Conservation (phyloP, 352 stramenopile species). For the Pythium utonaiense region DNA sequence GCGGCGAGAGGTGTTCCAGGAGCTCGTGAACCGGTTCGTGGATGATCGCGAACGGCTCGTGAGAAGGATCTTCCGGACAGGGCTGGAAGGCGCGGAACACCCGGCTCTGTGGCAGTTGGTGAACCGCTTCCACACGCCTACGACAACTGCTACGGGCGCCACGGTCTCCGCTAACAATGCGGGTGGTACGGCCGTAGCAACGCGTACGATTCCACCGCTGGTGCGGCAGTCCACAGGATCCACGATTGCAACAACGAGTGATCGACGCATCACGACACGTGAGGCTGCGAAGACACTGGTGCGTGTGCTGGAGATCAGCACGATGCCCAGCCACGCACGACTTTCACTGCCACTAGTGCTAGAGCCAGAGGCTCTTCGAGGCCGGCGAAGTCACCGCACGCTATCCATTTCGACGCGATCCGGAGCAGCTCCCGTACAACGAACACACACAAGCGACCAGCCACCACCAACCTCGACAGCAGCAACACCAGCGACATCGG, state of each 20-base stretch:
- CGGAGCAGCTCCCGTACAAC: not conserved
- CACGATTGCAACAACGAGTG: not conserved
- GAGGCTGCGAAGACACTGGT: conserved; percentile 13
- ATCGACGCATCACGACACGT: not conserved
- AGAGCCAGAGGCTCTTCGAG: not conserved
- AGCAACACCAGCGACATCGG: not conserved
- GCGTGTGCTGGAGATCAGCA: not conserved
- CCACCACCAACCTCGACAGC: not conserved
- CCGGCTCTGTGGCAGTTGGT: conserved; percentile 19
- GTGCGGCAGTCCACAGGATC: not conserved
- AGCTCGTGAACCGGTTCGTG: conserved; percentile 22
- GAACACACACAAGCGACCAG: not conserved
- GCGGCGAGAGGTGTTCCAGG: conserved; percentile 6
- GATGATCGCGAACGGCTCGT: conserved; percentile 22
- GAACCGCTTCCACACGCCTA: not conserved
- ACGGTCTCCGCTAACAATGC: not conserved
- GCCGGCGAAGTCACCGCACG: not conserved
- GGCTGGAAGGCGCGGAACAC: conserved; percentile 23
- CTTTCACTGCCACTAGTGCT: conserved; percentile 8
- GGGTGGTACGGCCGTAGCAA: not conserved
- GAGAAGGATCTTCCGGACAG: conserved; percentile 16
- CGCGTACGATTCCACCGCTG: not conserved
- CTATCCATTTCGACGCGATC: not conserved
- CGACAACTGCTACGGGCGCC: not conserved
- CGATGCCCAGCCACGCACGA: not conserved